Base-by-base conservation (phyloP, 2,329 filamentous ascomycete genomes). In the Dactylonectria macrodidyma region DNA sequence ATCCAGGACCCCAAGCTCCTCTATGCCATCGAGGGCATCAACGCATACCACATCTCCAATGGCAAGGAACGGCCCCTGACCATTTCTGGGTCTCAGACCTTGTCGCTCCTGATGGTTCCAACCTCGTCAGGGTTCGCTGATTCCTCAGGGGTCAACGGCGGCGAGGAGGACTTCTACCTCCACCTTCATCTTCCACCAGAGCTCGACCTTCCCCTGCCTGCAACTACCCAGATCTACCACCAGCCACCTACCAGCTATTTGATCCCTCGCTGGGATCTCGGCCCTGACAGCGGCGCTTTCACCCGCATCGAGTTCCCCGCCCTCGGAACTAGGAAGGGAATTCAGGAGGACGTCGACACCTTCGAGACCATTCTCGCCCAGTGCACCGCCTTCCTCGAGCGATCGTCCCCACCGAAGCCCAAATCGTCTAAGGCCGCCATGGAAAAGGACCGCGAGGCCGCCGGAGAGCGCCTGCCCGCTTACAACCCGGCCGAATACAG, bases 311-410 rank as follows among this genome's bases (percentile, higher is more conserved):
- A 98, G 79, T 98, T 99, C 73, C 95, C 95, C 0, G 80, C 87
- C 3, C 84, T 93, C 26, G 93, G 93, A 22, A 90, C 86, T 67
- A 91, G 93, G 38, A 86, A 88, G 38, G 92, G 93, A 30, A 89
- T 93, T 1, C 95, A 98, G 80, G 95, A 98, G 79, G 95, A 98
- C 79, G 87, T 97, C 48, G 95, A 98, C 78, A 98, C 95, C 1
- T 98, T 98, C 77, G 95, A 98, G 85, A 98, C 95, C 3, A 98
- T 98, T 71, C 87, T 98, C 58, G 95, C 95, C n/a, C 95, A 98
- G 82, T 98, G 95, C 81, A 98, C 95, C 2, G 94, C 95, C 2
- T 98, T 99, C 80, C 88, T 97, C 5, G 95, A 98, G 81, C 90
- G 95, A 51, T 92, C 93, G 10, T 86, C 91, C 47, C 90, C 93